phyloP scores from a whole-genome alignment of 257 asterid genomes.

The Solanum dulcamara region DNA sequence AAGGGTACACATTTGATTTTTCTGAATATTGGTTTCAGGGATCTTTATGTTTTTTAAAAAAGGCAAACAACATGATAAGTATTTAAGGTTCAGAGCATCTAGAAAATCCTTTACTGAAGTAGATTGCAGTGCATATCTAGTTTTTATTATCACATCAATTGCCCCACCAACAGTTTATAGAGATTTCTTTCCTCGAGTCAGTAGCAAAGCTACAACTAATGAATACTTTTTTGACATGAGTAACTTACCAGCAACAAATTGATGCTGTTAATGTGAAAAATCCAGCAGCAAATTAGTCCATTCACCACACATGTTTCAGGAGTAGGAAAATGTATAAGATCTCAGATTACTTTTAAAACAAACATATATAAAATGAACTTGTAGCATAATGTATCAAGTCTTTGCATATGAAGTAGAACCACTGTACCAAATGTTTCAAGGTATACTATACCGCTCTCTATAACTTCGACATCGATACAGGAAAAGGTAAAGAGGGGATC shows the following conservation, averaged over 20 bases:
- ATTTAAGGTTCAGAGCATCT: background rate
- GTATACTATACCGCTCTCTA: background rate
- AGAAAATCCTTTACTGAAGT: background rate
- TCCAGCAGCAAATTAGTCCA: constrained; percentile 18
- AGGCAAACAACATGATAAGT: background rate
- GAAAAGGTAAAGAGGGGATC: background rate
- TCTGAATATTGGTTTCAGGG: background rate
- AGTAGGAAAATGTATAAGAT: constrained; percentile 1
- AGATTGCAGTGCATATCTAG: background rate
- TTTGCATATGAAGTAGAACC: background rate
- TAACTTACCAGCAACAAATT: constrained; percentile 93
- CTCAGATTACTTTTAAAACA: background rate
- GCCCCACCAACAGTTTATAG: background rate
- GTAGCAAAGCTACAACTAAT: background rate
- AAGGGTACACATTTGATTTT: background rate
- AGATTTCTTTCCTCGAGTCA: background rate
- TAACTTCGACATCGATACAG: background rate
- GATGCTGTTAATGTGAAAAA: constrained; percentile 55
- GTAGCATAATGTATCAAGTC: background rate
- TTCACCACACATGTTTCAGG: background rate
- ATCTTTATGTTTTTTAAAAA: background rate
- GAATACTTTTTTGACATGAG: background rate
- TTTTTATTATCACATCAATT: background rate
- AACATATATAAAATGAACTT: background rate
- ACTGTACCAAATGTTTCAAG: background rate